A percentile compares a stretch with the other conserved stretches of the same genome.
Conservation (phyloP, 148 eudicot genomes). For the Diospyros lotus region DNA sequence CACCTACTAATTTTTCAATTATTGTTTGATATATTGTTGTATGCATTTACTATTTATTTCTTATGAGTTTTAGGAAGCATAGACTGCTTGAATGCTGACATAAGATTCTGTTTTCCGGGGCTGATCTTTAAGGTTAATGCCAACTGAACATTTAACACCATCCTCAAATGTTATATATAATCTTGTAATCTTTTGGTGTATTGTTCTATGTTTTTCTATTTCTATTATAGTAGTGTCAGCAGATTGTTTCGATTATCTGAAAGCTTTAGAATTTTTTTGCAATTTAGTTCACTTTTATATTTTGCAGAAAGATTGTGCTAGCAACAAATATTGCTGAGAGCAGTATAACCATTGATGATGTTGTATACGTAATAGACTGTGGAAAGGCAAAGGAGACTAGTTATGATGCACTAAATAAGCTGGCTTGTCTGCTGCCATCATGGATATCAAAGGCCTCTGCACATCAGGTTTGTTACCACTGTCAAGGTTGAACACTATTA, state of each 20-base stretch:
- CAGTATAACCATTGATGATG: slow-evolving; percentile 96
- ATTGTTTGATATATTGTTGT: too few species aligned
- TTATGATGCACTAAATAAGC: slow-evolving; percentile 96
- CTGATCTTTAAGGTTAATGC: not conserved
- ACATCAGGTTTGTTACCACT: slow-evolving; percentile 61
- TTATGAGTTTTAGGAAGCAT: too few species aligned
- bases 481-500: not conserved
- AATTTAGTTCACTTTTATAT: slow-evolving; percentile 1
- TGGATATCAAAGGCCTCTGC: slow-evolving; percentile 99
- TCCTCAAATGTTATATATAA: not conserved
- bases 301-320: slow-evolving; percentile 81
- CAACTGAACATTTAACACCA: slow-evolving; percentile 2
- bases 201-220: not conserved
- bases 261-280: not conserved
- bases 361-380: slow-evolving; percentile 89
- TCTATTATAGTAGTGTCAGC: not conserved
- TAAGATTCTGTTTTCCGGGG: not conserved
- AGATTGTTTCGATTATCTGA: not conserved
- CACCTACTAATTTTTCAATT: too few species aligned
- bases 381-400: slow-evolving; percentile 99
- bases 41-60: not conserved
- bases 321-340: slow-evolving; percentile 99
- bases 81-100: not conserved
- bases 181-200: not conserved
- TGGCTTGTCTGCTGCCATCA: slow-evolving; percentile 92